Evolutionary conservation across 169 alveolate genomes (phyloP), one percentile per base, ranked within the genome.

Genomic region (Plasmodium sp.): DNA sequence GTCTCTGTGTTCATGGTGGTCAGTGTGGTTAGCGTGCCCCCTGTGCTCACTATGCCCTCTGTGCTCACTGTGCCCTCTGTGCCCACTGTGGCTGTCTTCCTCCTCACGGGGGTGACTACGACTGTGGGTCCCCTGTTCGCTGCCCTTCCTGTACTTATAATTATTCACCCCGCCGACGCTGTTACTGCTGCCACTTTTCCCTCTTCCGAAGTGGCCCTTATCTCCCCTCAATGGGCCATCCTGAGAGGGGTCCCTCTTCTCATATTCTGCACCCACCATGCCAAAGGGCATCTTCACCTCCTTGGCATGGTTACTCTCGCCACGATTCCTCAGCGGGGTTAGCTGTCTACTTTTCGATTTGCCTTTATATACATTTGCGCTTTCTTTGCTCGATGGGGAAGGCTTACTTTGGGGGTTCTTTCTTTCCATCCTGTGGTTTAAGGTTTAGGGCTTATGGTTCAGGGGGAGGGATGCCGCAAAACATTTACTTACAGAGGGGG

Each of bases 281-380:
- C 39, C 27, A 5, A 67, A 7, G 39, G 77, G 5, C 33, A 27
- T 22, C 2, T 67, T 22, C 5, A 18, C n/a, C 1, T 67, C 77
- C 33, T n/a, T 67, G 0, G 39, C 39, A 6, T 22, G 18, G 3
- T 22, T 67, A 18, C 31, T 10, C 18, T 67, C 43, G 6, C 14
- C 12, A 67, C 5, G n/a, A 67, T 67, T 67, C n/a, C 14, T 31
- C 33, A 54, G 54, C 2, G 71, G 56, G 22, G 18, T 33, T 36
- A 81, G 1, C 41, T 81, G 88, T 81, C 88, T 81, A 81, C 51
- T 81, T 33, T 81, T 81, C 41, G 77, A 54, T 54, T 81, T 81
- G 2, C 39, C 67, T 16, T 54, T 81, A 51, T 54, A 48, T 54
- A 54, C 5, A 48, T 51, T 54, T 1, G 41, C 5, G 39, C 22